Evolutionary conservation across 768 basidiomycete species (phyloP).

Genomic region (Tubosaeta brunneosetosa): DNA sequence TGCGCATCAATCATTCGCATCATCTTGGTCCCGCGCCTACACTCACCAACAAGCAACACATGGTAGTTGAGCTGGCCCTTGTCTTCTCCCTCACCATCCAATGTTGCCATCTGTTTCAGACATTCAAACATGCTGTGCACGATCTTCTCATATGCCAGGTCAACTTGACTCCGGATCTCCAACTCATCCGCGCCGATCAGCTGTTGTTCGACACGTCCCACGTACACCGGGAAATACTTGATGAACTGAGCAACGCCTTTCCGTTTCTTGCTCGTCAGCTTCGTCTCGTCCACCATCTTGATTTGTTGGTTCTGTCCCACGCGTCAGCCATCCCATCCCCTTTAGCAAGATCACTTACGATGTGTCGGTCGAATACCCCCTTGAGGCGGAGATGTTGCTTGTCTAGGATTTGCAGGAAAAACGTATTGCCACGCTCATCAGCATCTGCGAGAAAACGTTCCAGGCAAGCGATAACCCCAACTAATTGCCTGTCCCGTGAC

Average conservation of each 20-base stretch:
- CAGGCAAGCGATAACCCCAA: conserved; percentile 74
- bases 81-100: conserved; percentile 90
- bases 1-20: conserved; percentile 1
- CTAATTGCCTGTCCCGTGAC: conserved; percentile 59
- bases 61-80: conserved; percentile 97
- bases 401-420: conserved; percentile 71
- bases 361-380: conserved; percentile 69
- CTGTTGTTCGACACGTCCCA: conserved; percentile 78
- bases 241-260: conserved; percentile 90
- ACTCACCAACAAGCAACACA: conserved; percentile 87
- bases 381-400: conserved; percentile 80
- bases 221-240: conserved; percentile 87
- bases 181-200: conserved; percentile 71
- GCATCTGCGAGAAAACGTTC: conserved; percentile 76
- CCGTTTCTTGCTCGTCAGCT: conserved; percentile 87
- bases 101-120: conserved; percentile 92
- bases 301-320: conserved; percentile 72
- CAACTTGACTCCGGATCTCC: conserved; percentile 72
- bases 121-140: conserved; percentile 90
- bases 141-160: conserved; percentile 82
- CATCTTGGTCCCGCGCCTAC: not conserved
- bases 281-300: conserved; percentile 83
- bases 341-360: conserved; percentile 40
- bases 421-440: conserved; percentile 70
- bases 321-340: not conserved